Evolutionary conservation across 2,329 filamentous ascomycete genomes (phyloP), one percentile per base, ranked within the genome.

Genomic region (Pyrenochaeta sp.): DNA sequence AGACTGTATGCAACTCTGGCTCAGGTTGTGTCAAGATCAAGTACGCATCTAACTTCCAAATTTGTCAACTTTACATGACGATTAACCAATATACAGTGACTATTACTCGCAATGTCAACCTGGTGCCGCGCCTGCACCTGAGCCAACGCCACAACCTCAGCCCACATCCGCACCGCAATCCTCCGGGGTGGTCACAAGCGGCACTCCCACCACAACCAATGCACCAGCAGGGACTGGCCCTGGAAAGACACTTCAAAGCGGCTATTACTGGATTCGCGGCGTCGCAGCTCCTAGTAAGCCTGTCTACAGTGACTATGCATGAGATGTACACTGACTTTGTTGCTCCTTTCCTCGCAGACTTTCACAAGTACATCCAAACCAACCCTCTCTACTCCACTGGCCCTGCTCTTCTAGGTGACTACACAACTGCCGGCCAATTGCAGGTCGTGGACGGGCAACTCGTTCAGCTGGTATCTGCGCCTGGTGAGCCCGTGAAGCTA

Each of bases 221-320:
- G 51, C 51, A 0, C 67, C 70, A 39, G 57, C 65, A 3, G 68
- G 73, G 17, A 64, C 67, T 11, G 75, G 75, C 1, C 78, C 78
- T 0, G 78, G 79, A 6, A 73, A 70, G 1, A 83, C 80, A 0
- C 77, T 86, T 0, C 77, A 83, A 54, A 66, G 62, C 2, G 83
- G 82, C 0, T 83, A 82, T 68, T 81, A 80, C 72, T 85, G 83
- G 83, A 82, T 87, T 61, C 82, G 85, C 7, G 83, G 81, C 0
- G 84, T 87, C 2, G 81, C 77, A 23, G 69, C 79, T 0, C 85
- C 85, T 32, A 86, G 23, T 27, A 27, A 27, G 23, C 9, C n/a
- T n/a, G n/a, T 27, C 9, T 27, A 27, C 4, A 4, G 23, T 27
- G 9, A 27, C 23, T 27, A 9, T 9, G 9, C 23, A 9, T 9